These are phyloP conservation scores for Chara braunii DNA, from an alignment of 139 green algal species.

Conservation along the genomic window DNA sequence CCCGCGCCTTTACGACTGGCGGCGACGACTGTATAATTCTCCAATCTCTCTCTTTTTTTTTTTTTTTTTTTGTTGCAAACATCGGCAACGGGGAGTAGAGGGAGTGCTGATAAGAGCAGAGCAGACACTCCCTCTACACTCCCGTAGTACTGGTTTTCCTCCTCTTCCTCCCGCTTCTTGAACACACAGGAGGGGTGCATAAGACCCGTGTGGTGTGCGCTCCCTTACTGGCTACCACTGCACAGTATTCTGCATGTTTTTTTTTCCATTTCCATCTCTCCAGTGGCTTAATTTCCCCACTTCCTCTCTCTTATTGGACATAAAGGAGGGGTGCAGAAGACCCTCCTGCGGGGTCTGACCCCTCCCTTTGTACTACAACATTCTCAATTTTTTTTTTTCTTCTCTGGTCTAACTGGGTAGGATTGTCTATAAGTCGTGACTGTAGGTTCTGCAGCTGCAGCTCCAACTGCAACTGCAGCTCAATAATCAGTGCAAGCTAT, in stretches of 20 bases:
- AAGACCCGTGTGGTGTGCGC: not conserved
- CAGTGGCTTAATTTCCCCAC: not conserved
- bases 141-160: not conserved
- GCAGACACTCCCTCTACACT: conserved; percentile 1
- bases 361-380: no score
- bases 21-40: not conserved
- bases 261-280: conserved; percentile 1
- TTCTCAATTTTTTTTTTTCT: no score
- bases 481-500: no score
- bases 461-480: no score
- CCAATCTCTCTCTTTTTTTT: conserved; percentile 1
- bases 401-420: no score
- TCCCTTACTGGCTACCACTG: not conserved
- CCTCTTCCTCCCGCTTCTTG: conserved; percentile 6
- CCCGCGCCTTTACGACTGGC: not conserved
- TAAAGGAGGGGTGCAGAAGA: no score
- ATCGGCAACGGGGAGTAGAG: not conserved
- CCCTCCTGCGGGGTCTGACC: no score
- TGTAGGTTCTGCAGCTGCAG: no score
- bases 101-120: no score
- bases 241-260: not conserved
- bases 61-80: not conserved
- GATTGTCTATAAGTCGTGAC: no score
- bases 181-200: not conserved
- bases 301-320: no score